Percentiles rank a stretch among this genome's conserved stretches.
Evolutionary conservation across 129 eudicot species (phyloP).

Genomic region (Dittrichia graveolens): DNA sequence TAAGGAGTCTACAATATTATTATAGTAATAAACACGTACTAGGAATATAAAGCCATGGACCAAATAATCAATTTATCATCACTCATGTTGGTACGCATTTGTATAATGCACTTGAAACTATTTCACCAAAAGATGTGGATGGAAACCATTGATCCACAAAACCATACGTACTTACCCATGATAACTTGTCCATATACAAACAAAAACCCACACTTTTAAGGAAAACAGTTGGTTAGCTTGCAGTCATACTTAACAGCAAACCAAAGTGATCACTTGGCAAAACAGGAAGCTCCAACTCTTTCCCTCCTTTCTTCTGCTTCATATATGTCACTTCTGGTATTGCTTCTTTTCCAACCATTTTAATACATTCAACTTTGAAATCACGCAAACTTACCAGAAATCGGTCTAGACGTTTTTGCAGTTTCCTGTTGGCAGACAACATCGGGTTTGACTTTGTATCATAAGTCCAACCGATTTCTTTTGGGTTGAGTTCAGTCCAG

Average conservation of each 20-base stretch:
- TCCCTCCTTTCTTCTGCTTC: conserved; percentile 67
- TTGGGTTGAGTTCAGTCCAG: conserved; percentile 66
- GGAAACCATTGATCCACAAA: background rate
- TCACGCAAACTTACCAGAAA: conserved; percentile 56
- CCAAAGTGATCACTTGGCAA: conserved; percentile 96
- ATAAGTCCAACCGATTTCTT: conserved; percentile 73
- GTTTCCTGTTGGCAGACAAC: conserved; percentile 69
- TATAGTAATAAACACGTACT: no score
- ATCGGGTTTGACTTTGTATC: conserved; percentile 86
- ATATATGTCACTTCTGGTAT: conserved; percentile 64
- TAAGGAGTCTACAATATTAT: no score
- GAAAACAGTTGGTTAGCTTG: conserved; percentile 9
- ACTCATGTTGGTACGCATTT: background rate
- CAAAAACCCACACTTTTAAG: background rate
- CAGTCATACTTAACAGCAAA: conserved; percentile 60
- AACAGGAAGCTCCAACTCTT: conserved; percentile 72
- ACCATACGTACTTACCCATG: background rate
- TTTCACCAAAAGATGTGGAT: conserved; percentile 10
- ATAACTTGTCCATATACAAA: background rate
- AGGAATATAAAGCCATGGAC: no score
- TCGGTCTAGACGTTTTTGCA: conserved; percentile 82
- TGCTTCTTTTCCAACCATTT: conserved; percentile 73
- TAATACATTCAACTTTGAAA: conserved; percentile 48
- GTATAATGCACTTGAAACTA: background rate
- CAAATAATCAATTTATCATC: no score